These are phyloP conservation scores for Geotrichum fermentans DNA, from an alignment of 1,139 yeast species.

Conservation along the genomic window DNA sequence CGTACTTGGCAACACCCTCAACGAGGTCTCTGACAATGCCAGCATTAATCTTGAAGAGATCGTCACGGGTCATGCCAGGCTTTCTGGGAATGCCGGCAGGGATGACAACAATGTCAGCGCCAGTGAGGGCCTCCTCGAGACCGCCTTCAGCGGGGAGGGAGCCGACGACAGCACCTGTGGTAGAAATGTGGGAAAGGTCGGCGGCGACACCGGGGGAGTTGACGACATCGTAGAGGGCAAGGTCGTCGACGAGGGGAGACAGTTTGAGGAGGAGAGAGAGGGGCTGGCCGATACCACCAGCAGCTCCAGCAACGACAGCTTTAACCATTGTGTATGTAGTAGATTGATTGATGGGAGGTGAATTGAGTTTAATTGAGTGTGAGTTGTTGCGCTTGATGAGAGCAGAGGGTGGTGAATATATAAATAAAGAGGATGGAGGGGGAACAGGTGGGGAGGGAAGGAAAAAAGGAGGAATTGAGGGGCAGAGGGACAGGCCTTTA, in stretches of 20 bases:
- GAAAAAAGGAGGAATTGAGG: neutral
- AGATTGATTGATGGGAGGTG: neutral
- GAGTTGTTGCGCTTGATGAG: no score
- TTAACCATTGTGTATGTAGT: constrained; percentile 32
- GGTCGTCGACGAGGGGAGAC: constrained; percentile 52
- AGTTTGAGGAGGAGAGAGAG: constrained; percentile 76
- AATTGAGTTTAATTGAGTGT: neutral
- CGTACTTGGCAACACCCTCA: constrained; percentile 64
- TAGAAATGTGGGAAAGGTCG: constrained; percentile 84
- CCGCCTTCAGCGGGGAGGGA: constrained; percentile 62
- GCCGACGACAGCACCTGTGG: constrained; percentile 66
- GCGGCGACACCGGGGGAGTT: constrained; percentile 91
- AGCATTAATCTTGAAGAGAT: constrained; percentile 87
- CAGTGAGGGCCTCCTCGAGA: constrained; percentile 54
- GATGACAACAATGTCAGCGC: constrained; percentile 73
- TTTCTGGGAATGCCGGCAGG: constrained; percentile 98
- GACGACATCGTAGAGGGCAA: constrained; percentile 81
- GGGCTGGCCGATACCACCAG: constrained; percentile 79
- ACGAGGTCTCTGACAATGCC: constrained; percentile 83
- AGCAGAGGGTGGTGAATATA: no score
- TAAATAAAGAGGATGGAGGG: neutral
- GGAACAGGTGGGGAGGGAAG: neutral
- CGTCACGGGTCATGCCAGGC: constrained; percentile 98
- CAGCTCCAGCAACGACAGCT: constrained; percentile 43
- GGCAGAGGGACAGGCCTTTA: neutral